These are phyloP conservation scores for Colletotrichum sp. DNA, from an alignment of 2,329 filamentous ascomycete species.

Conservation along the genomic window DNA sequence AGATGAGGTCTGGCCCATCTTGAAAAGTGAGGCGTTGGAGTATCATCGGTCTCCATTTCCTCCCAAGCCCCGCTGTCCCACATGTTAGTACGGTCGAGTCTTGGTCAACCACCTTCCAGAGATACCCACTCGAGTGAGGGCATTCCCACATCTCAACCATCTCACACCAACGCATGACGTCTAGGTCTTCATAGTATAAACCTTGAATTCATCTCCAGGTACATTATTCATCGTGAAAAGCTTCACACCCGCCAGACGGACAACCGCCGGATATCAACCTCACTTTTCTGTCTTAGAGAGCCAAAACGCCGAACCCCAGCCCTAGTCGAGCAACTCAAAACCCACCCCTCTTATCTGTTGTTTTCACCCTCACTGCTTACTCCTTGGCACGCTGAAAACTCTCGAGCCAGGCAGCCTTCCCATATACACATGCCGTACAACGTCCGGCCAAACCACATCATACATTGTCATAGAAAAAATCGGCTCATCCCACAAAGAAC, in stretches of 20 bases:
- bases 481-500: not conserved
- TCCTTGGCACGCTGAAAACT: not conserved
- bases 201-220: not conserved
- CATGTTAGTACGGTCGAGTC: no score
- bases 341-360: not conserved
- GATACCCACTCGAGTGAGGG: not conserved
- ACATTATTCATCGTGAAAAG: not conserved
- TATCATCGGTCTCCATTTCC: not conserved
- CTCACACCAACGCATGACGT: not conserved
- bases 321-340: not conserved
- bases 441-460: not conserved
- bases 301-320: not conserved
- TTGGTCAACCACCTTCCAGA: not conserved
- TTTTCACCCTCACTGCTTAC: not conserved
- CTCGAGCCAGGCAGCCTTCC: not conserved
- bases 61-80: no score
- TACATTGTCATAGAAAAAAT: not conserved
- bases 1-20: not conserved
- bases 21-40: not conserved
- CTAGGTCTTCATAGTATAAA: not conserved
- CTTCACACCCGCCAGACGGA: not conserved
- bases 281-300: not conserved
- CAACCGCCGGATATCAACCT: constrained; percentile 1
- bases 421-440: not conserved
- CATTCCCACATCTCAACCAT: not conserved